phyloP scores from a whole-genome alignment of 768 basidiomycete genomes.

The Lentinula raphanica region DNA sequence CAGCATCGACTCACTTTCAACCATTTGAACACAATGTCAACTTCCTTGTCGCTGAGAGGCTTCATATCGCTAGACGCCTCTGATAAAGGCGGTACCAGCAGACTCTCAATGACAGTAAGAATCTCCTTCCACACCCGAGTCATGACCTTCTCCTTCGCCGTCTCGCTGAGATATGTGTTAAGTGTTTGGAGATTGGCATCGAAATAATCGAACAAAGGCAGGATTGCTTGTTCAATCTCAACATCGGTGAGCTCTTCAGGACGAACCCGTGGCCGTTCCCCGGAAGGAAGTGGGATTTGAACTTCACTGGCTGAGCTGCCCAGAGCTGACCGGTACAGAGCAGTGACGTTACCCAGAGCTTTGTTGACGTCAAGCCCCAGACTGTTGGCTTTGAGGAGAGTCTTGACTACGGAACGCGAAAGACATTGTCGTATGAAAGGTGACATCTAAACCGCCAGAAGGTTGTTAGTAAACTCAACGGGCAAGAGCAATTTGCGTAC shows the following conservation, averaged over 20 bases:
- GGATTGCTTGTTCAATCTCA: constrained; percentile 90
- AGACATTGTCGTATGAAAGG: constrained; percentile 88
- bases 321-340: constrained; percentile 76
- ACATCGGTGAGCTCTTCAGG: constrained; percentile 85
- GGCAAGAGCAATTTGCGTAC: constrained; percentile 38
- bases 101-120: constrained; percentile 73
- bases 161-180: constrained; percentile 80
- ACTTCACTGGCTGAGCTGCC: constrained; percentile 64
- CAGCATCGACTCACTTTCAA: constrained; percentile 57
- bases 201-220: constrained; percentile 92
- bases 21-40: constrained; percentile 99
- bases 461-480: too few relatives aligned
- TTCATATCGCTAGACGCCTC: constrained; percentile 87
- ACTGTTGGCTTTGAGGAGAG: constrained; percentile 60
- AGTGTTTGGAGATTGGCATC: constrained; percentile 89
- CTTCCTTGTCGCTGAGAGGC: constrained; percentile 89
- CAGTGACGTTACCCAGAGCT: constrained; percentile 76
- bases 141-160: constrained; percentile 90
- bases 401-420: constrained; percentile 70
- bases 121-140: constrained; percentile 95
- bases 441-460: constrained; percentile 89
- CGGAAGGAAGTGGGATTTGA: constrained; percentile 67
- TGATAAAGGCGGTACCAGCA: constrained; percentile 87
- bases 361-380: constrained; percentile 80
- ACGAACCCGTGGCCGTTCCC: constrained; percentile 72